Conservation (phyloP, 306 rosid genomes). For the Prunus armeniaca region DNA sequence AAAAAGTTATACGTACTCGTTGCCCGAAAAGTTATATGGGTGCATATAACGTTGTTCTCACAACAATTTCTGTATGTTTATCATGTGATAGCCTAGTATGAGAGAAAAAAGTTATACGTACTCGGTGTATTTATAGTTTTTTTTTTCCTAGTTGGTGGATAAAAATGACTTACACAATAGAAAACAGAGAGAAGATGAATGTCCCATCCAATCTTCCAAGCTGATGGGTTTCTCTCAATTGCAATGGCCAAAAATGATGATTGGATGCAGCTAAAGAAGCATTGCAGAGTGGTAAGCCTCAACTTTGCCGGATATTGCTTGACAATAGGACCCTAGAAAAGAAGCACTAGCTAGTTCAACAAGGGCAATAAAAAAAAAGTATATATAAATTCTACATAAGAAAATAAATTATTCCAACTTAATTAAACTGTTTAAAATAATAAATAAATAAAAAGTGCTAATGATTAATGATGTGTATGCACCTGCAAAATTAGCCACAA, state of each 20-base stretch:
- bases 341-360: background rate
- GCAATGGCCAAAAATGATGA: slow-evolving; percentile 56
- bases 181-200: slow-evolving; percentile 74
- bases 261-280: slow-evolving; percentile 66
- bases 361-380: background rate
- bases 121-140: background rate
- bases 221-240: slow-evolving; percentile 58
- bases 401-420: background rate
- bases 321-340: slow-evolving; percentile 54
- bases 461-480: background rate
- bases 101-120: too few relatives aligned
- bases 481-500: slow-evolving; percentile 95
- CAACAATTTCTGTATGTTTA: background rate
- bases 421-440: background rate
- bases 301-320: slow-evolving; percentile 82
- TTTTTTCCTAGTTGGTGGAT: background rate
- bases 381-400: too few relatives aligned
- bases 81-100: too few relatives aligned
- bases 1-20: too few relatives aligned
- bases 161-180: slow-evolving; percentile 59
- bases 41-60: background rate
- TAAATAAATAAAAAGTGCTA: background rate
- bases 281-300: slow-evolving; percentile 68
- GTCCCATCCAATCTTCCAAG: slow-evolving; percentile 95
- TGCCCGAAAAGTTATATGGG: too few relatives aligned